These are phyloP conservation scores for Aspergillus amoenus DNA, from an alignment of 2,329 filamentous ascomycete species.

Conservation along the genomic window DNA sequence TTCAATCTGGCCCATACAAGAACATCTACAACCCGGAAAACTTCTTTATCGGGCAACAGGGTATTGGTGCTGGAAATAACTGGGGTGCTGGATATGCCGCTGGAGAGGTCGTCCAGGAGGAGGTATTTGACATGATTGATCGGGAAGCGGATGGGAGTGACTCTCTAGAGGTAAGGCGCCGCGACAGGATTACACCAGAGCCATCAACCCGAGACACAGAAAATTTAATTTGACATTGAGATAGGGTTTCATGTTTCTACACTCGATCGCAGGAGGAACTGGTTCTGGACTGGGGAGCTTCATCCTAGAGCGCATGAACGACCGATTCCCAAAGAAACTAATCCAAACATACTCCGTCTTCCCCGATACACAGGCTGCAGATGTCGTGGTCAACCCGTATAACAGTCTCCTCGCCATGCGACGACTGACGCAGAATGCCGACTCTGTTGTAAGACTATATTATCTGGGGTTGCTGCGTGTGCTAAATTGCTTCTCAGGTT, in stretches of 20 bases:
- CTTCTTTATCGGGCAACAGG: slow-evolving; percentile 94
- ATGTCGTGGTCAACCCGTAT: slow-evolving; percentile 97
- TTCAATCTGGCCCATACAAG: slow-evolving; percentile 90
- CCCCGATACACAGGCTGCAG: slow-evolving; percentile 83
- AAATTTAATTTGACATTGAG: slow-evolving; percentile 1
- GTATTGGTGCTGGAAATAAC: slow-evolving; percentile 92
- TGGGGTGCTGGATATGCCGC: slow-evolving; percentile 97
- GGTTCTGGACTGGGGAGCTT: slow-evolving; percentile 96
- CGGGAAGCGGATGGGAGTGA: slow-evolving; percentile 97
- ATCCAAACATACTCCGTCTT: slow-evolving; percentile 99
- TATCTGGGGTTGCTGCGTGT: neutral
- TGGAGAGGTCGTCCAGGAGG: slow-evolving; percentile 87
- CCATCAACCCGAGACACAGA: neutral
- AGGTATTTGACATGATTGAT: slow-evolving; percentile 99
- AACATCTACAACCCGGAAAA: slow-evolving; percentile 99
- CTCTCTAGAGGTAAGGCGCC: slow-evolving; percentile 71
- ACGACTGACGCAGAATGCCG: slow-evolving; percentile 89
- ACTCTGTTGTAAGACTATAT: slow-evolving; percentile 71
- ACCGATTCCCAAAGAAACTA: slow-evolving; percentile 97
- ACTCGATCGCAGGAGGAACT: slow-evolving; percentile 96
- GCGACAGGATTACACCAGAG: neutral
- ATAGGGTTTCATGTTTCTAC: slow-evolving; percentile 95
- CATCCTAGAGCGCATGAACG: slow-evolving; percentile 90
- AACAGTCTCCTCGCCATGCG: slow-evolving; percentile 94
- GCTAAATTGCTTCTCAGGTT: slow-evolving; percentile 49